These are phyloP conservation scores for Omphalea diandra DNA, from an alignment of 441 rosid species.

Conservation along the genomic window DNA sequence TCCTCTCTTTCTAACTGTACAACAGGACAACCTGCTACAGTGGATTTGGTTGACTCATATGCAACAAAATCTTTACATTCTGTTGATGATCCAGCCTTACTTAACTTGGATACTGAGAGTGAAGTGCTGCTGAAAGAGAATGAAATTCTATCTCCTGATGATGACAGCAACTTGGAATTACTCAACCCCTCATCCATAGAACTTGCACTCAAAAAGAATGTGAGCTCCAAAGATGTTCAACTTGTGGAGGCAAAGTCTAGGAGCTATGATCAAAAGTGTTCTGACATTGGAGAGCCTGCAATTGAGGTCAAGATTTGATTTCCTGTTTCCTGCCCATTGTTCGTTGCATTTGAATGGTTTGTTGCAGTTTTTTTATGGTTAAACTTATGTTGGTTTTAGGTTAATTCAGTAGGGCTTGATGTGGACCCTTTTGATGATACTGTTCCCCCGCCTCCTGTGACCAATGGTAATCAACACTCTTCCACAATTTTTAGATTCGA, in stretches of 20 bases:
- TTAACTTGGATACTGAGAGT: neutral
- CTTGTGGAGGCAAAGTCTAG: slow-evolving; percentile 1
- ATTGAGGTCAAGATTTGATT: neutral
- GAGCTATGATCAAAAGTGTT: neutral
- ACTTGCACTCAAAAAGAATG: slow-evolving; percentile 4
- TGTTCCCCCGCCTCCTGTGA: slow-evolving; percentile 1
- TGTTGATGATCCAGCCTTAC: slow-evolving; percentile 9
- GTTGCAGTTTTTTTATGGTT: neutral
- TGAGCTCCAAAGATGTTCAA: neutral
- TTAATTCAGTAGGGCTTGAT: slow-evolving; percentile 15
- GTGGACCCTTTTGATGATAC: slow-evolving; percentile 27
- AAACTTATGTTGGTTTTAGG: slow-evolving; percentile 19
- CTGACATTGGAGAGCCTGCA: neutral
- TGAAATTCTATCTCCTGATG: neutral
- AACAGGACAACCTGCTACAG: neutral
- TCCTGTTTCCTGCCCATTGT: neutral
- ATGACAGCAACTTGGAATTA: slow-evolving; percentile 9
- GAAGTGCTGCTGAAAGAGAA: slow-evolving; percentile 8
- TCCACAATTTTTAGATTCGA: neutral
- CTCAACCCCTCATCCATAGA: slow-evolving; percentile 7
- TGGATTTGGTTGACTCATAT: neutral
- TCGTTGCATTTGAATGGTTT: neutral
- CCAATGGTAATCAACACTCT: slow-evolving; percentile 9
- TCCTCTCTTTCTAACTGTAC: neutral
- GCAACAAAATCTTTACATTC: neutral